These are phyloP conservation scores for Ogataea degrootiae DNA, from an alignment of 805 yeast species.

Conservation along the genomic window DNA sequence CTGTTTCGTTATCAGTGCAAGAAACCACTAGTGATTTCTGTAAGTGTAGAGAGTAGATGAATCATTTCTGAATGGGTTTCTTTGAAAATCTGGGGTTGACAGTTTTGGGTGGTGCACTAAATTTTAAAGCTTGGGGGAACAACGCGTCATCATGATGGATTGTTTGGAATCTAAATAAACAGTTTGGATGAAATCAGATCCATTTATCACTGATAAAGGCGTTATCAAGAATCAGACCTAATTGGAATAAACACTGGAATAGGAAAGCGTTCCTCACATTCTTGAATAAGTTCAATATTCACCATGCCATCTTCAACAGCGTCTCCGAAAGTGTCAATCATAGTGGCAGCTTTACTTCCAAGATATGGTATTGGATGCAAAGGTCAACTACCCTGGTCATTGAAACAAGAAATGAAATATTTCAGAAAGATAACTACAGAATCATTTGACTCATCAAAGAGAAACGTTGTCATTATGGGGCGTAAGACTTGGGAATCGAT, in stretches of 20 bases:
- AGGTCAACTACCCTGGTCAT: conserved; percentile 84
- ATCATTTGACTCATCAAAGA: conserved; percentile 27
- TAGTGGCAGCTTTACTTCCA: conserved; percentile 86
- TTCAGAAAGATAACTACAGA: conserved; percentile 69
- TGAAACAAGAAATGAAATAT: conserved; percentile 78
- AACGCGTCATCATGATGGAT: not conserved
- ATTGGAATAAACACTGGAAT: not conserved
- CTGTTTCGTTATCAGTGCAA: too few species aligned
- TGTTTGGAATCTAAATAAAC: too few species aligned
- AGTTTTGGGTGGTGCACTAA: not conserved
- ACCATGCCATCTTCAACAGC: conserved; percentile 1
- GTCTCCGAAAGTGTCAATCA: conserved; percentile 46
- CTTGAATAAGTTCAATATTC: not conserved
- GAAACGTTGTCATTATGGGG: conserved; percentile 91
- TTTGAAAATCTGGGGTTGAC: not conserved
- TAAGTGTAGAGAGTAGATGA: too few species aligned
- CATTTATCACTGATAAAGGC: too few species aligned
- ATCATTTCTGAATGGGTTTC: too few species aligned
- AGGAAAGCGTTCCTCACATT: not conserved
- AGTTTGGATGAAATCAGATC: not conserved
- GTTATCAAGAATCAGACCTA: too few species aligned
- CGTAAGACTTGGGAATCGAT: conserved; percentile 94
- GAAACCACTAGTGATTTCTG: too few species aligned
- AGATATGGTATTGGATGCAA: conserved; percentile 77
- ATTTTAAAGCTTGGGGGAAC: not conserved